Base-by-base conservation (phyloP, 1,284 basidiomycete genomes). In the Kwoniella shivajii region DNA sequence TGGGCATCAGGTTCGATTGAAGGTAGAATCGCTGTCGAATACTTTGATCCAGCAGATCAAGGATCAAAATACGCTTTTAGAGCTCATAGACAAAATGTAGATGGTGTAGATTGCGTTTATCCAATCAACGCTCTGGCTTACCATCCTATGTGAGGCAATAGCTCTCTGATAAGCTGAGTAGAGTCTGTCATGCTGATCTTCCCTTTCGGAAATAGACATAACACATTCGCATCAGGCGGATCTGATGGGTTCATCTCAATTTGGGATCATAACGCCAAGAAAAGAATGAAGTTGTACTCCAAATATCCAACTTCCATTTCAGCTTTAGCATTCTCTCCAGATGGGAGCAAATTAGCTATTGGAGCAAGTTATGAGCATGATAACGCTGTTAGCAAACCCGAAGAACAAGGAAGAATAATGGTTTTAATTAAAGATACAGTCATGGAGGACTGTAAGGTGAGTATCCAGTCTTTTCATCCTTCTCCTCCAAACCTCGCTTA, bases 31-130 rank as follows among this genome's bases (percentile, higher is more conserved):
- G 92, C 94, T 0, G 94, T 99, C 39, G 96, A 99, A 75, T 98
- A 96, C 78, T 94, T 98, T 71, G 92, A 97, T 66, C 81, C 86
- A 0, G 83, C 84, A 24, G 81, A 83, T 0, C 92, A 97, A 75
- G 85, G 88, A 16, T 88, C 89, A 74, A 97, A 97, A 78, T 99
- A 99, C 74, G 96, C 96, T 2, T 99, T 98, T 84, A 94, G 98
- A 73, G 97, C 94, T 67, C 95, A 99, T 72, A 84, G 95, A 18
- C 88, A 92, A 72, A 86, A 89, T 1, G 86, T 93, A 50, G 87
- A 91, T 46, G 90, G 89, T 34, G 88, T 90, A n/a, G 96, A 99
- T 73, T 90, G 93, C 62, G 93, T 98, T n/a, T 99, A 92, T 85
- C 93, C 95, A 0, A 94, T 99, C 63, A 96, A 98, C 71, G 85